Evolutionary conservation across 768 basidiomycete species (phyloP).

Genomic region (Panaeolus papilionaceus): DNA sequence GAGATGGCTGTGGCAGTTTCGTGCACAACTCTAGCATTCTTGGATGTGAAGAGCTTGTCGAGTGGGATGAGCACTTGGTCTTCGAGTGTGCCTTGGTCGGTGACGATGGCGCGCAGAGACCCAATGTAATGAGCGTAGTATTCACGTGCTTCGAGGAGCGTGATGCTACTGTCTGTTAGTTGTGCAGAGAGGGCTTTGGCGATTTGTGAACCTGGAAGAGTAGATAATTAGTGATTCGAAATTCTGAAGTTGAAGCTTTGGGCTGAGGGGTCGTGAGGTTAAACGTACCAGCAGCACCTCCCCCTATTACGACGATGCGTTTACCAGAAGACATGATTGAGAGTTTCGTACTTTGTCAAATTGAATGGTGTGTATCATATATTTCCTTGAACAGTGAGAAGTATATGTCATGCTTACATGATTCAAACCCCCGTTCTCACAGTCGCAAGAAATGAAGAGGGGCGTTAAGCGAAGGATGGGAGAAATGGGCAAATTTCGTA

Average conservation of each 20-base stretch:
- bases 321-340: neutral
- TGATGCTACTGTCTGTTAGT: neutral
- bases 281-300: neutral
- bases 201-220: neutral
- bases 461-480: neutral
- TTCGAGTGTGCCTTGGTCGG: neutral
- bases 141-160: neutral
- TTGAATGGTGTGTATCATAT: neutral
- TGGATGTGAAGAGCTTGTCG: neutral
- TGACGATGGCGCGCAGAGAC: neutral
- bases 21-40: neutral
- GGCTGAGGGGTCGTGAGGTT: neutral
- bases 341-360: neutral
- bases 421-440: neutral
- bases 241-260: neutral
- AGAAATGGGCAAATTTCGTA: neutral
- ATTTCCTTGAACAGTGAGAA: no score
- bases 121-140: neutral
- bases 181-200: neutral
- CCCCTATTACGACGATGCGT: neutral
- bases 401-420: no score
- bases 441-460: neutral
- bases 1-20: neutral
- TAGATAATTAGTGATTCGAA: neutral
- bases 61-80: neutral